These are phyloP conservation scores for Sistotremastrum suecicum DNA, from an alignment of 768 basidiomycete species.

Conservation along the genomic window DNA sequence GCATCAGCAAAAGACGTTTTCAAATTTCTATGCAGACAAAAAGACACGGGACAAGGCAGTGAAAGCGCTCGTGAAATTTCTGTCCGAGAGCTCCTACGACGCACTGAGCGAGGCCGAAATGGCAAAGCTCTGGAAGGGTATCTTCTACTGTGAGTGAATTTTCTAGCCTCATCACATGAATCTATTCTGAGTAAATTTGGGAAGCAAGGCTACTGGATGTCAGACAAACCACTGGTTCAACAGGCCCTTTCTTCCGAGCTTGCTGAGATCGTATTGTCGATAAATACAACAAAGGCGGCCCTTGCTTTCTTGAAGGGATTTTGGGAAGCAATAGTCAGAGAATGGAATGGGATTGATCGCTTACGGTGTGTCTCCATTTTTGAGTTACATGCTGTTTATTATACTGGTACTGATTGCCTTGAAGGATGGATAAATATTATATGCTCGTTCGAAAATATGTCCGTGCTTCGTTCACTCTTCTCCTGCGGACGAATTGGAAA, in stretches of 20 bases:
- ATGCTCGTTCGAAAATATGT: slow-evolving; percentile 85
- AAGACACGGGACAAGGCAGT: slow-evolving; percentile 85
- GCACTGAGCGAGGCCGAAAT: slow-evolving; percentile 60
- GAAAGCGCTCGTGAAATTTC: slow-evolving; percentile 60
- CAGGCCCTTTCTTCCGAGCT: slow-evolving; percentile 80
- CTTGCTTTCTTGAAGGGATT: slow-evolving; percentile 76
- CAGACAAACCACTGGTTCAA: slow-evolving; percentile 93
- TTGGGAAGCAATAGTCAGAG: slow-evolving; percentile 80
- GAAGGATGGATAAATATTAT: slow-evolving; percentile 93
- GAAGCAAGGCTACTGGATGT: slow-evolving; percentile 92
- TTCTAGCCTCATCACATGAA: not conserved
- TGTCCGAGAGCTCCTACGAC: slow-evolving; percentile 50
- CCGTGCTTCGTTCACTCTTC: slow-evolving; percentile 71
- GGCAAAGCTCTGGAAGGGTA: slow-evolving; percentile 92
- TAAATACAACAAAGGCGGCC: slow-evolving; percentile 41
- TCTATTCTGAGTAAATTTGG: not conserved
- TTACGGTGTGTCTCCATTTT: slow-evolving; percentile 43
- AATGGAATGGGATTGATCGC: slow-evolving; percentile 90
- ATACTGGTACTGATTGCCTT: not conserved
- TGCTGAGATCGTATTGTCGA: slow-evolving; percentile 65
- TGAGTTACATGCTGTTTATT: slow-evolving; percentile 4
- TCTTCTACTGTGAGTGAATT: slow-evolving; percentile 74
- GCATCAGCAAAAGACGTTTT: slow-evolving; percentile 1
- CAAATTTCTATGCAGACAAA: slow-evolving; percentile 46
- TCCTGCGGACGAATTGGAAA: slow-evolving; percentile 63